phyloP scores from a whole-genome alignment of 495 filamentous ascomycete genomes.

The Penicillium pulvis region DNA sequence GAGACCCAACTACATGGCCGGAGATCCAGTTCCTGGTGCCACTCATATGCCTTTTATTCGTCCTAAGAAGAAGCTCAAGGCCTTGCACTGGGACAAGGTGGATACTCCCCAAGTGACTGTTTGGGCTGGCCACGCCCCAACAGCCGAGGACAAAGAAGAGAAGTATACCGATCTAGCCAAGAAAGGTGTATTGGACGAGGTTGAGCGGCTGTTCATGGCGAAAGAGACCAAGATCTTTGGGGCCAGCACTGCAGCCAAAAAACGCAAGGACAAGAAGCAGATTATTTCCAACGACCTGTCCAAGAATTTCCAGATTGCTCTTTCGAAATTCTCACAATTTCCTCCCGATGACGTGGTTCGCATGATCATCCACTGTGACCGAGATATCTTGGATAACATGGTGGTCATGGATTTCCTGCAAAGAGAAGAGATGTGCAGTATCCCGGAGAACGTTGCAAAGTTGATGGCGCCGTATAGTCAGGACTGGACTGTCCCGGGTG shows the following conservation, averaged over 20 bases:
- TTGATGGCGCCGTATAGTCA: constrained; percentile 91
- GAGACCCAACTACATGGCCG: constrained; percentile 50
- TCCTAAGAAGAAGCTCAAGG: constrained; percentile 99
- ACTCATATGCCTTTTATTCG: constrained; percentile 72
- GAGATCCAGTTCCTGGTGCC: constrained; percentile 43
- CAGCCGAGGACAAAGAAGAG: constrained; percentile 81
- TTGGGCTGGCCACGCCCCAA: constrained; percentile 87
- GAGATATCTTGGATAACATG: constrained; percentile 83
- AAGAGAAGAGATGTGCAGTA: constrained; percentile 85
- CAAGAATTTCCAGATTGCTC: constrained; percentile 89
- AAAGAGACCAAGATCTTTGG: constrained; percentile 91
- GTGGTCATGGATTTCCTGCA: constrained; percentile 98
- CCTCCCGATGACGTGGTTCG: constrained; percentile 82
- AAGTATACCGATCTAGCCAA: constrained; percentile 90
- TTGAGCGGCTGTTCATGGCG: constrained; percentile 95
- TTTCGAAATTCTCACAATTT: constrained; percentile 83
- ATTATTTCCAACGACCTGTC: constrained; percentile 90
- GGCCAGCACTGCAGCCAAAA: constrained; percentile 59
- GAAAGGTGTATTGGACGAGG: constrained; percentile 94
- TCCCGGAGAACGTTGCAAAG: constrained; percentile 89
- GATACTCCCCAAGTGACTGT: constrained; percentile 92
- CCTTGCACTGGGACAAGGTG: constrained; percentile 98
- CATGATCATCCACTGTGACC: constrained; percentile 95
- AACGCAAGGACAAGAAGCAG: constrained; percentile 94
- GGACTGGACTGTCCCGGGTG: constrained; percentile 93